Evolutionary conservation across 306 rosid genomes (phyloP).

Genomic region (Glycine soja): DNA sequence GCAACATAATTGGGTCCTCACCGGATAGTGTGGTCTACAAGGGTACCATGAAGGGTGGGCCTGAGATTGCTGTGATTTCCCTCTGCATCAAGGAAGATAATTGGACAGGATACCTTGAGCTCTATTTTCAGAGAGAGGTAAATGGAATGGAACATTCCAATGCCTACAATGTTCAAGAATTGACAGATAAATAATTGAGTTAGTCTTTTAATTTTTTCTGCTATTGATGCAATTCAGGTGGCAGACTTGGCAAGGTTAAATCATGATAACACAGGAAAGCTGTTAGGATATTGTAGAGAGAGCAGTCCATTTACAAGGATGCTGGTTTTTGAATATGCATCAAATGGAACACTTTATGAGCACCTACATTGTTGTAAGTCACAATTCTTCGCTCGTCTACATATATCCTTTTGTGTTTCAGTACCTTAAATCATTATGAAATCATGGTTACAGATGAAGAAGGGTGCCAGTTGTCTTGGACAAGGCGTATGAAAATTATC

Average conservation of each 20-base stretch:
- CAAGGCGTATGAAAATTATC: conserved; percentile 85
- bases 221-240: conserved; percentile 62
- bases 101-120: conserved; percentile 91
- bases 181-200: too few species aligned
- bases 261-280: conserved; percentile 80
- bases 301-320: conserved; percentile 87
- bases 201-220: conserved; percentile 21
- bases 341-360: conserved; percentile 93
- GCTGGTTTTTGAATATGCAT: conserved; percentile 95
- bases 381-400: conserved; percentile 27
- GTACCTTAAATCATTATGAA: conserved; percentile 40
- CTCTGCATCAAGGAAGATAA: conserved; percentile 88
- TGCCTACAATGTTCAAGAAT: conserved; percentile 15
- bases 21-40: conserved; percentile 95
- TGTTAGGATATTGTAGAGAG: conserved; percentile 90
- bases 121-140: conserved; percentile 94
- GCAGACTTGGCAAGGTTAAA: conserved; percentile 82
- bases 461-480: conserved; percentile 90
- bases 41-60: conserved; percentile 92
- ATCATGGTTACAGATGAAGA: conserved; percentile 71
- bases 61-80: conserved; percentile 95
- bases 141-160: conserved; percentile 41
- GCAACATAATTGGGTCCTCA: conserved; percentile 97
- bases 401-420: neutral
- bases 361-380: conserved; percentile 92